phyloP scores from a whole-genome alignment of 192 early-diverging fungal species.

The Phlyctochytrium bullatum region DNA sequence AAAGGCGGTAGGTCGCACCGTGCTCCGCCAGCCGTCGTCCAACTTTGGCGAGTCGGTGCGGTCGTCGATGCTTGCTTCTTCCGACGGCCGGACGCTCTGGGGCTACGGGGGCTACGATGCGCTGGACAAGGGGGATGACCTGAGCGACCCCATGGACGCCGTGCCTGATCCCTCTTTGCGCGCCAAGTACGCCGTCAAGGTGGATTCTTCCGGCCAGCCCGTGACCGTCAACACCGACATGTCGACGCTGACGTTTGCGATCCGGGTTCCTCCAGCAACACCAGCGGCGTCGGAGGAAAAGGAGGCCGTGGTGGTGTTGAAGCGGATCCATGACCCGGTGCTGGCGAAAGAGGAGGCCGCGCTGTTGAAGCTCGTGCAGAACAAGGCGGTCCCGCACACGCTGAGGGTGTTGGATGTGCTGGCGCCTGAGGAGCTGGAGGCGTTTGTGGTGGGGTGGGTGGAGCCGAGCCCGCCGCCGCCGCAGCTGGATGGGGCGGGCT shows the following conservation, averaged over 20 bases:
- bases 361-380: constrained; percentile 6
- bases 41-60: no score
- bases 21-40: no score
- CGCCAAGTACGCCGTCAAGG: background rate
- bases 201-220: background rate
- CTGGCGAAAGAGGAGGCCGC: constrained; percentile 7
- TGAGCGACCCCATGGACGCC: background rate
- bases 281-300: background rate
- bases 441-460: background rate
- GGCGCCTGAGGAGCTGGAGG: background rate
- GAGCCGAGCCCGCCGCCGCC: no score
- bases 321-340: constrained; percentile 1
- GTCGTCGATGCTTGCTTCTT: no score
- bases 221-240: background rate
- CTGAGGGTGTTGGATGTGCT: constrained; percentile 6
- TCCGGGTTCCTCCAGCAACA: background rate
- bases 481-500: background rate
- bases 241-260: background rate
- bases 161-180: background rate
- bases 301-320: constrained; percentile 7
- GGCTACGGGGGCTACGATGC: background rate
- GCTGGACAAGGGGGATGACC: background rate
- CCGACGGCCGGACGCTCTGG: background rate
- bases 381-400: constrained; percentile 6
- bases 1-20: no score